These are phyloP conservation scores for Mediolabrus comicus DNA, from an alignment of 108 stramenopile genomes.

Conservation along the genomic window DNA sequence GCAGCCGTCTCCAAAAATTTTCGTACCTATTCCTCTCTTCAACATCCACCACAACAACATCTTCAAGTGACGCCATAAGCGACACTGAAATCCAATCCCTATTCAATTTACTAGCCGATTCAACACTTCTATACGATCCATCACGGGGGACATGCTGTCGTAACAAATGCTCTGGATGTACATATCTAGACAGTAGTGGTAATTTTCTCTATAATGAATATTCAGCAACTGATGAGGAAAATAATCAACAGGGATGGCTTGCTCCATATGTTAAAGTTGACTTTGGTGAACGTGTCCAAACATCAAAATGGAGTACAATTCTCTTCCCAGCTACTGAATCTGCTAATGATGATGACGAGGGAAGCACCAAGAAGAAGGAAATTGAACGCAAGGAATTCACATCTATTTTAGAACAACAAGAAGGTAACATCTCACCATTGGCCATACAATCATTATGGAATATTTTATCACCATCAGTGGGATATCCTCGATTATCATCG, in stretches of 20 bases:
- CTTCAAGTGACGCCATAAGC: neutral
- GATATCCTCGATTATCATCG: conserved; percentile 25
- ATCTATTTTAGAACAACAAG: neutral
- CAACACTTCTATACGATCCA: conserved; percentile 28
- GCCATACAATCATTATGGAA: conserved; percentile 7
- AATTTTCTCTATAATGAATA: conserved; percentile 24
- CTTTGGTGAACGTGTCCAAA: conserved; percentile 15
- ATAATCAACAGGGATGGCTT: conserved; percentile 12
- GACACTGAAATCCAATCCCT: conserved; percentile 18
- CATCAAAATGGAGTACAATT: conserved; percentile 20
- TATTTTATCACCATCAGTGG: conserved; percentile 16
- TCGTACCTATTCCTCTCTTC: neutral
- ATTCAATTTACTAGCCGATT: conserved; percentile 19
- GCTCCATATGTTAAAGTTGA: conserved; percentile 30
- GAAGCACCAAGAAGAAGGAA: conserved; percentile 8
- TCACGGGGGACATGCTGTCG: conserved; percentile 46
- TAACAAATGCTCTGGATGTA: conserved; percentile 35
- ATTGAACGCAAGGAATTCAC: conserved; percentile 3
- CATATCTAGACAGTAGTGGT: conserved; percentile 18
- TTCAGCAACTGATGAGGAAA: neutral
- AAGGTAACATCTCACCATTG: conserved; percentile 3
- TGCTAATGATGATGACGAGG: neutral
- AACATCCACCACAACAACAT: neutral
- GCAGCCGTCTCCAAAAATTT: too few species aligned
- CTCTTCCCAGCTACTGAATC: conserved; percentile 8